Percentiles rank a stretch among this genome's conserved stretches.
phyloP scores from a whole-genome alignment of 306 rosid species.

The Fragaria ananassa region DNA sequence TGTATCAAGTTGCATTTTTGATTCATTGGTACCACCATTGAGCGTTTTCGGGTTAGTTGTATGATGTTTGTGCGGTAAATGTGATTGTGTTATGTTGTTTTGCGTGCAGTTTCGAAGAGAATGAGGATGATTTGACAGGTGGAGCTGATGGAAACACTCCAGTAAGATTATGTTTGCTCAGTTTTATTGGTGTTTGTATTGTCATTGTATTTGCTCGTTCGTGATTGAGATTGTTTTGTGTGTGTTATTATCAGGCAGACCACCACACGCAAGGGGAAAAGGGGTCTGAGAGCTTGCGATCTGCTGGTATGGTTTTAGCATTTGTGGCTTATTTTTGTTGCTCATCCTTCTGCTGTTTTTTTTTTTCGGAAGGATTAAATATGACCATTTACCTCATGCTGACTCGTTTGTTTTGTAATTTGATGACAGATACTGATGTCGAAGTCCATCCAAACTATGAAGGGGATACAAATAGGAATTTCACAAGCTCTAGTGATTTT shows the following conservation, averaged over 20 bases:
- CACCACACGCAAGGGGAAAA: conserved; percentile 6
- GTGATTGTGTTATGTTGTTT: background rate
- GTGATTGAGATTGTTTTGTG: background rate
- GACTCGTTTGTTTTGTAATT: conserved; percentile 8
- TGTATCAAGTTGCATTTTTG: background rate
- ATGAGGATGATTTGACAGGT: conserved; percentile 11
- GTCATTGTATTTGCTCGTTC: background rate
- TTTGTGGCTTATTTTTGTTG: background rate
- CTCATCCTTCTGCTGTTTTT: background rate
- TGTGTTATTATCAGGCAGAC: conserved; percentile 17
- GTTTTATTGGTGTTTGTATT: background rate
- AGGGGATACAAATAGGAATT: conserved; percentile 9
- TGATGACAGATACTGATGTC: conserved; percentile 9
- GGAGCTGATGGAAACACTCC: conserved; percentile 13
- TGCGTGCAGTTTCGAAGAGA: background rate
- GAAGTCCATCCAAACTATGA: conserved; percentile 9
- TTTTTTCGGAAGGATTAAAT: background rate
- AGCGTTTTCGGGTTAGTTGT: background rate
- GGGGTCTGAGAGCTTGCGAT: conserved; percentile 20
- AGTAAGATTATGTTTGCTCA: conserved; percentile 10
- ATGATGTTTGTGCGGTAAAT: background rate
- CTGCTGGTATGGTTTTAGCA: conserved; percentile 19
- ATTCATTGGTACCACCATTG: background rate
- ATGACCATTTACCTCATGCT: background rate
- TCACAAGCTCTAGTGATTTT: conserved; percentile 4